Conservation (phyloP, 805 yeast species). For the Pichia sporocuriosa region DNA sequence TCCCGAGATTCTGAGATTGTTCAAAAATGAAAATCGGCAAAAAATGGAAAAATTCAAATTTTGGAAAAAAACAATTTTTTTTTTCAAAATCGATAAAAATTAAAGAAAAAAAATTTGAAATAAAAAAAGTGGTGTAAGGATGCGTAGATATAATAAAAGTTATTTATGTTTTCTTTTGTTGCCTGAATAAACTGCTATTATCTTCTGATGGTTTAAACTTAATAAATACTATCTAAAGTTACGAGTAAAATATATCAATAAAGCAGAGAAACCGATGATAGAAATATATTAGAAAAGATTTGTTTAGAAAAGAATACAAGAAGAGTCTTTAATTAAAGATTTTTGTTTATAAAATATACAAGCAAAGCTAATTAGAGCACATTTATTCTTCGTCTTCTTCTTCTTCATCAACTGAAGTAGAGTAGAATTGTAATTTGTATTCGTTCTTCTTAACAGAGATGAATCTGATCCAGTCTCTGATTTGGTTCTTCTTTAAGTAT, state of each 20-base stretch:
- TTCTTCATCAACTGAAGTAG: slow-evolving; percentile 90
- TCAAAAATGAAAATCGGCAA: neutral
- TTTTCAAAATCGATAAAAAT: too few species aligned
- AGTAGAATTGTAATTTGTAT: slow-evolving; percentile 98
- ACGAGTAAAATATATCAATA: too few species aligned
- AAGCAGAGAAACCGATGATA: neutral
- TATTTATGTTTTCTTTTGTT: too few species aligned
- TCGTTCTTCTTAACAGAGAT: slow-evolving; percentile 92
- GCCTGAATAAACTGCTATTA: too few species aligned
- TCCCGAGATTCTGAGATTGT: neutral
- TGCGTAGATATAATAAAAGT: too few species aligned
- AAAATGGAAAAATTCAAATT: too few species aligned
- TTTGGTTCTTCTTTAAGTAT: slow-evolving; percentile 99
- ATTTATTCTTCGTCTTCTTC: slow-evolving; percentile 69
- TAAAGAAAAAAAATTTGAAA: too few species aligned
- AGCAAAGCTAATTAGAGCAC: slow-evolving; percentile 10
- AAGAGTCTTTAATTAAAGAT: slow-evolving; percentile 6
- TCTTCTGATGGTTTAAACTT: too few species aligned
- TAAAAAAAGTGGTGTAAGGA: too few species aligned
- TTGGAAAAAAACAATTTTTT: too few species aligned
- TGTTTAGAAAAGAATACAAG: slow-evolving; percentile 8
- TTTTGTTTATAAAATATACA: slow-evolving; percentile 1
- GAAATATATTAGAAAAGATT: neutral
- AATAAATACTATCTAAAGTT: too few species aligned
- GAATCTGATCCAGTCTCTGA: slow-evolving; percentile 99